Conservation (phyloP, 331 rosid genomes). For the Spiraea crenata region DNA sequence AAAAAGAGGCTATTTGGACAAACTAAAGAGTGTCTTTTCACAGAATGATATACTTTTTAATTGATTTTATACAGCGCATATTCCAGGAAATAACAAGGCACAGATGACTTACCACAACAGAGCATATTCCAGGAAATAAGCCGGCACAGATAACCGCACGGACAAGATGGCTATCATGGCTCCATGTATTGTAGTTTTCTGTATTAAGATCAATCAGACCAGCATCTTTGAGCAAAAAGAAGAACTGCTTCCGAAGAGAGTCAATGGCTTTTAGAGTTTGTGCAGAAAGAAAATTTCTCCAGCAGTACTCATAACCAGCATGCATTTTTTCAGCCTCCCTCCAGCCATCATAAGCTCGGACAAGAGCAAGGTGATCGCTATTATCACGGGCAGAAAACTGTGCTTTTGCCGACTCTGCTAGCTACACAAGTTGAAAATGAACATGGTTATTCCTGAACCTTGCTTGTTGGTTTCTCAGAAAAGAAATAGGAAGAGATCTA, state of each 20-base stretch:
- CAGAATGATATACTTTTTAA: too few relatives aligned
- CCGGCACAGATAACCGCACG: constrained; percentile 47
- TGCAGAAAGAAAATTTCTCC: constrained; percentile 48
- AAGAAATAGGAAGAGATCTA: neutral
- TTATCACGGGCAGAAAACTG: constrained; percentile 41
- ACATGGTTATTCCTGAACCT: constrained; percentile 1
- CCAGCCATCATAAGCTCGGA: constrained; percentile 53
- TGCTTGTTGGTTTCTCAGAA: neutral
- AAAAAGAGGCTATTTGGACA: neutral
- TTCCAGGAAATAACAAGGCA: too few relatives aligned
- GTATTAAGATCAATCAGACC: constrained; percentile 31
- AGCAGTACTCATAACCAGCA: constrained; percentile 49
- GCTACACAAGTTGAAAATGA: constrained; percentile 33
- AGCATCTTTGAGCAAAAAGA: constrained; percentile 39
- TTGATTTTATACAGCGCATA: too few relatives aligned
- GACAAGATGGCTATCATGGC: constrained; percentile 41
- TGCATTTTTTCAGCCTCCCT: constrained; percentile 40
- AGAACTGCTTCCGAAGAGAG: constrained; percentile 50
- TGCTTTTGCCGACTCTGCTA: constrained; percentile 48
- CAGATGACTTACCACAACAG: constrained; percentile 43
- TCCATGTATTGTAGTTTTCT: constrained; percentile 27
- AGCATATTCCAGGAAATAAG: constrained; percentile 47
- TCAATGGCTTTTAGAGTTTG: constrained; percentile 49
- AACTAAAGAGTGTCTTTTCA: neutral
- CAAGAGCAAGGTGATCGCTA: constrained; percentile 48